Base-by-base conservation (phyloP, 768 basidiomycete species). In the Naganishia vaughanmartiniae region DNA sequence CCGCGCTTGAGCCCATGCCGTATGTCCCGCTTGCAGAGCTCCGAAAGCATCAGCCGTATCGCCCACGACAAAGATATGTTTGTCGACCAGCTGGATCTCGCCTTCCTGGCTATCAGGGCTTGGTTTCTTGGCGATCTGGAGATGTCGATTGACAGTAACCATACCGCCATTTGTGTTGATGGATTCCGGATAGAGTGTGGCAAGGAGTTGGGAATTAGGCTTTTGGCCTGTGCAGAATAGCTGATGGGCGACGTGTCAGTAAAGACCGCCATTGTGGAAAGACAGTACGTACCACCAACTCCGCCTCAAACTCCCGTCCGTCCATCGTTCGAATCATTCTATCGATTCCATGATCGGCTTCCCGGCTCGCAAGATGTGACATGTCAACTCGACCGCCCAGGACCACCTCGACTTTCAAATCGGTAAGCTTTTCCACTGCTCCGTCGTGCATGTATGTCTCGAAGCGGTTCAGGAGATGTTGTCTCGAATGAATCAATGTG, bases 401-500 rank as follows among this genome's bases (percentile, higher is more conserved):
- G 1, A 80, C 71, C 28, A 80, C 74, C 28, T 78, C 68, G 53
- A 80, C 74, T 33, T 74, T 71, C n/a, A 80, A 72, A 21, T 69
- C 70, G 31, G 72, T 34, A 12, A 79, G 69, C 30, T 66, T 68
- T 10, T 76, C 73, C 30, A 78, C 51, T 24, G 78, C 77, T 1
- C 68, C 72, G 12, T 77, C 74, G 70, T 83, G 83, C 70, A 83
- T 74, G 45, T 72, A 72, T 10, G 69, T 65, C 9, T 80, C 77
- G 70, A 82, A 83, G 0, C 76, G 69, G n/a, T 78, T 76, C 76
- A 83, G 74, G 21, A 83, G 68, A 39, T 76, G 72, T 12, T 65
- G 34, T 24, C 83, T 71, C 0, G 79, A 80, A 67, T 83, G 83
- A 15, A 83, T 69, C 33, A 83, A 72, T 7, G 81, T 82, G 53